These are phyloP conservation scores for Fusarium gaditjirri DNA, from an alignment of 2,329 filamentous ascomycete genomes.

Conservation along the genomic window DNA sequence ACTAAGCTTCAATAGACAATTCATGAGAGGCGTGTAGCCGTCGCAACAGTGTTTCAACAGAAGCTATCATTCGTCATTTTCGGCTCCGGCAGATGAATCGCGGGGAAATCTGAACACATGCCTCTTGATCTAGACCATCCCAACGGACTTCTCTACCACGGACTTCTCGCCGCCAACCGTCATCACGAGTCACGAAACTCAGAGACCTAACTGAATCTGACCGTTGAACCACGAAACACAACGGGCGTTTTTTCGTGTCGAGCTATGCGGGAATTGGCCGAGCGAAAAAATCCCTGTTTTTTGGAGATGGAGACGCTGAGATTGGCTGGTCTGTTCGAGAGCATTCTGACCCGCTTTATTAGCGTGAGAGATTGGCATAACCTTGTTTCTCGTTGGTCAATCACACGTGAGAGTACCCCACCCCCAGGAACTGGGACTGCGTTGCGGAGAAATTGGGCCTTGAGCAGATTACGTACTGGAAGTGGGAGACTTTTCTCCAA, in stretches of 20 bases:
- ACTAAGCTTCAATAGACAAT: not conserved
- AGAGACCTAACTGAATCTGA: not conserved
- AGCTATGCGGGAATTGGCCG: not conserved
- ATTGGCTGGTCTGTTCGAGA: slow-evolving; percentile 14
- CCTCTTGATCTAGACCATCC: not conserved
- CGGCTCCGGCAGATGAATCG: not conserved
- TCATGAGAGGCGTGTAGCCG: too few relatives aligned
- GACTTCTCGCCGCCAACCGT: not conserved
- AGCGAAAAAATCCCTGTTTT: not conserved
- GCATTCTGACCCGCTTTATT: slow-evolving; percentile 12
- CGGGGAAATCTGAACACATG: not conserved
- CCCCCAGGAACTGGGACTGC: slow-evolving; percentile 9
- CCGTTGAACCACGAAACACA: not conserved
- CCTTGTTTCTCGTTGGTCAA: not conserved
- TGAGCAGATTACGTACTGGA: not conserved
- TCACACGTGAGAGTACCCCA: not conserved
- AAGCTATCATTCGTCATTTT: not conserved
- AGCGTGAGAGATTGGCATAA: not conserved
- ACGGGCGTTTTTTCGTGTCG: not conserved
- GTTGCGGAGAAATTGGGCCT: slow-evolving; percentile 17
- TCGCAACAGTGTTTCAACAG: not conserved
- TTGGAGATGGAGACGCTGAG: not conserved
- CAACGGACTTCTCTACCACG: slow-evolving; percentile 1
- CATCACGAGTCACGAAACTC: not conserved
- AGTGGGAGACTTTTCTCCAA: slow-evolving; percentile 11